Evolutionary conservation across 345 rosid species (phyloP).

Genomic region (Moricandia arvensis): DNA sequence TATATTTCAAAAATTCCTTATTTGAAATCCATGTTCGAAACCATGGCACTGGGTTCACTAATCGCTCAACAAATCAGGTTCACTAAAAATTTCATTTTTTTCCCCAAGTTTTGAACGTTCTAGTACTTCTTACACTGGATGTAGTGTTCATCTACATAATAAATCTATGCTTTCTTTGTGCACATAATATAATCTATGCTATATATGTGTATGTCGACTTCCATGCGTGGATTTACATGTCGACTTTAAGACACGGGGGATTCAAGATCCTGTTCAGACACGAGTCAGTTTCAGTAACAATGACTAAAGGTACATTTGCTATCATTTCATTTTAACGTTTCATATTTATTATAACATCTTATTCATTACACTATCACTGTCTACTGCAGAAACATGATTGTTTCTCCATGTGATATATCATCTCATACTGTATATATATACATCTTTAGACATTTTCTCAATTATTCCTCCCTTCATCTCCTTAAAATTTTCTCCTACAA

Average conservation of each 20-base stretch:
- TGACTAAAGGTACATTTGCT: conserved; percentile 13
- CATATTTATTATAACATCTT: background rate
- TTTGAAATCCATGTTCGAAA: too few species aligned
- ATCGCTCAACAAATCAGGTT: too few species aligned
- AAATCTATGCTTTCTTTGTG: too few species aligned
- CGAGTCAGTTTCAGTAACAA: conserved; percentile 27
- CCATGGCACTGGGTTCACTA: too few species aligned
- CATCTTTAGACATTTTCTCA: conserved; percentile 32
- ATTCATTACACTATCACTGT: conserved; percentile 19
- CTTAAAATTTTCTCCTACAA: background rate
- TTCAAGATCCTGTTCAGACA: conserved; percentile 29
- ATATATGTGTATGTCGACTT: conserved; percentile 8
- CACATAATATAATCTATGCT: background rate
- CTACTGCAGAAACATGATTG: conserved; percentile 31
- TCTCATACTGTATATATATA: conserved; percentile 24
- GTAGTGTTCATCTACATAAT: too few species aligned
- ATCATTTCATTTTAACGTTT: conserved; percentile 4
- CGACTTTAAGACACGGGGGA: conserved; percentile 20
- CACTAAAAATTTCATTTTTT: too few species aligned
- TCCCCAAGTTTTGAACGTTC: too few species aligned
- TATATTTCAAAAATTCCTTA: too few species aligned
- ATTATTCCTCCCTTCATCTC: conserved; percentile 24
- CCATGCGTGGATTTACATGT: conserved; percentile 19
- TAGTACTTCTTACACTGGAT: too few species aligned
- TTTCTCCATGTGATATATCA: conserved; percentile 38